These are phyloP conservation scores for Rhododendron vialii DNA, from an alignment of 148 eudicot genomes.

Conservation along the genomic window DNA sequence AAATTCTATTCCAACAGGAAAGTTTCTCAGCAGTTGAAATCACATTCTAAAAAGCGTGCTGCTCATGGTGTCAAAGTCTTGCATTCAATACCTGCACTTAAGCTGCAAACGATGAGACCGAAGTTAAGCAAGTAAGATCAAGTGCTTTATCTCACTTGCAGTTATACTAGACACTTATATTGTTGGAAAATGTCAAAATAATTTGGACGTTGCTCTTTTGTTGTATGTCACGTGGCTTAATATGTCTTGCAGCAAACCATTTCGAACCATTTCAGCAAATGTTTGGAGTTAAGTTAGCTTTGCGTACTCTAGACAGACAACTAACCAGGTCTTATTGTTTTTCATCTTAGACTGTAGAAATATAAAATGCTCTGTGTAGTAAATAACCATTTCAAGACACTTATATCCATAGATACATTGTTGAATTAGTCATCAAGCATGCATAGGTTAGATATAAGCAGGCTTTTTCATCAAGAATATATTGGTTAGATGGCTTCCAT, in stretches of 20 bases:
- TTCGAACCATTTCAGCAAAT: background rate
- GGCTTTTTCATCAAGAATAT: background rate
- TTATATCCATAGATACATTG: background rate
- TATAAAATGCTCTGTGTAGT: background rate
- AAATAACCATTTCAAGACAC: background rate
- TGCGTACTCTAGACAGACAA: background rate
- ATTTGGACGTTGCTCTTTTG: background rate
- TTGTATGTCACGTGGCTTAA: background rate
- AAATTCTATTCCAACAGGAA: constrained; percentile 84
- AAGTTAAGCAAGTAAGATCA: constrained; percentile 89
- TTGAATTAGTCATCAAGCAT: background rate
- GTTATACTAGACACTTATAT: background rate
- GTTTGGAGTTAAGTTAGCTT: background rate
- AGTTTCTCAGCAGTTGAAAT: constrained; percentile 79
- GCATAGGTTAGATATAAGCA: background rate
- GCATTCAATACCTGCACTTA: constrained; percentile 84
- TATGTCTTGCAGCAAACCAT: background rate
- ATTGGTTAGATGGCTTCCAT: background rate
- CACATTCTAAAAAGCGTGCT: constrained; percentile 81
- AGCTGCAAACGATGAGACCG: constrained; percentile 87
- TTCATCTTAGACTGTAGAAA: background rate
- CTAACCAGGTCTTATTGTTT: background rate
- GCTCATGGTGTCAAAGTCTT: constrained; percentile 83
- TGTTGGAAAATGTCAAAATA: background rate
- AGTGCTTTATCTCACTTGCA: background rate